These are phyloP conservation scores for Gloeopeniophorella convolvens DNA, from an alignment of 768 basidiomycete genomes.

Conservation along the genomic window DNA sequence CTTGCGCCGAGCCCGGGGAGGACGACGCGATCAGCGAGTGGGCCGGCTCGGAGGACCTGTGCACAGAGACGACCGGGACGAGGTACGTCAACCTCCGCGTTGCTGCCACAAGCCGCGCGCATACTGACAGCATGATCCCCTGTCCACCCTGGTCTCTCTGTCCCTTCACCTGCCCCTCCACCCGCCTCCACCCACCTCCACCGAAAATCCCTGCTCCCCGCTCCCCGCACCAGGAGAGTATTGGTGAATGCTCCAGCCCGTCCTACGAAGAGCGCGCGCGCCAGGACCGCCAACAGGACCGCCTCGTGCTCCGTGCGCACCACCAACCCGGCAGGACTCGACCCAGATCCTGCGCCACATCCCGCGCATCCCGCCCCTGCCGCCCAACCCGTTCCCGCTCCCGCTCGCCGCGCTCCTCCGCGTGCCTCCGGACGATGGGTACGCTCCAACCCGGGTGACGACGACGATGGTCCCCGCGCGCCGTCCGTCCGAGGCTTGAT, in stretches of 20 bases:
- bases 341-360: constrained; percentile 62
- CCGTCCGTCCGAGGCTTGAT: constrained; percentile 20
- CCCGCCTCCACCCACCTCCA: too few relatives aligned
- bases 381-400: constrained; percentile 41
- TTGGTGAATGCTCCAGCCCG: constrained; percentile 87
- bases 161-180: too few relatives aligned
- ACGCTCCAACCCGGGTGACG: constrained; percentile 83
- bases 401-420: constrained; percentile 27
- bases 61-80: constrained; percentile 58
- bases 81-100: constrained; percentile 50
- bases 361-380: constrained; percentile 77
- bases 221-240: too few relatives aligned
- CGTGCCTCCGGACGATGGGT: constrained; percentile 55
- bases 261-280: constrained; percentile 85
- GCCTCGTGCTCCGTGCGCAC: constrained; percentile 44
- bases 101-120: too few relatives aligned
- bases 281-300: constrained; percentile 56
- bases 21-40: too few relatives aligned
- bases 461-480: constrained; percentile 46
- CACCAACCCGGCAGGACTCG: constrained; percentile 30
- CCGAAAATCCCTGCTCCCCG: too few relatives aligned
- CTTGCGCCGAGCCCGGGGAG: constrained; percentile 23
- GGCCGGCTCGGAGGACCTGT: constrained; percentile 71
- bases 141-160: too few relatives aligned
- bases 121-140: too few relatives aligned